Percentiles rank a stretch among this genome's conserved stretches.
phyloP scores from a whole-genome alignment of 768 basidiomycete species.

The Rhizopogon vesiculosus region DNA sequence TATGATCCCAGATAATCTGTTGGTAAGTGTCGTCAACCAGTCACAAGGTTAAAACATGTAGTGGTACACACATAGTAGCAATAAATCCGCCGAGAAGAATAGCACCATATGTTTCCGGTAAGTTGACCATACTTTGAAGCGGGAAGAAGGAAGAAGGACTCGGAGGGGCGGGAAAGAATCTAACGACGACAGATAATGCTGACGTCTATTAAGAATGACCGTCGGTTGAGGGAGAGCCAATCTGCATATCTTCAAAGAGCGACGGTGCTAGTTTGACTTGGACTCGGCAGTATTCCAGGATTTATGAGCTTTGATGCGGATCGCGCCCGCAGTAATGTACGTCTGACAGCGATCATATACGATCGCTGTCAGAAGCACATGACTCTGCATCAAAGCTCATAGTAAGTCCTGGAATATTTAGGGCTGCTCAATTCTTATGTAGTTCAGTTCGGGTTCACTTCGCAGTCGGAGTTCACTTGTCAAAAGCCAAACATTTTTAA shows the following conservation, averaged over 20 bases:
- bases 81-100: constrained; percentile 26
- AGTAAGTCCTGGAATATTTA: too few species aligned
- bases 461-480: too few species aligned
- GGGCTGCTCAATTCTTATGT: too few species aligned
- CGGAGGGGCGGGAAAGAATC: not conserved
- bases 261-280: not conserved
- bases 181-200: too few species aligned
- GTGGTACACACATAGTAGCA: constrained; percentile 18
- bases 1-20: constrained; percentile 24
- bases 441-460: too few species aligned
- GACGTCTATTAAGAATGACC: not conserved
- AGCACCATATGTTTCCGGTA: constrained; percentile 20
- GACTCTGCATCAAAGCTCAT: too few species aligned
- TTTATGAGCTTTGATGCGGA: too few species aligned
- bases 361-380: too few species aligned
- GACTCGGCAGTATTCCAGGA: too few species aligned
- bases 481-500: too few species aligned
- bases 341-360: too few species aligned
- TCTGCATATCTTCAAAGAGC: not conserved
- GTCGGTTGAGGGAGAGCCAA: not conserved
- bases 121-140: constrained; percentile 1
- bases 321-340: not conserved
- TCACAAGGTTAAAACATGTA: not conserved
- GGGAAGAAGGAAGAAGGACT: not conserved
- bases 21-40: not conserved